Base-by-base conservation (phyloP, 192 early-diverging fungal genomes). In the Backusella westeae region DNA sequence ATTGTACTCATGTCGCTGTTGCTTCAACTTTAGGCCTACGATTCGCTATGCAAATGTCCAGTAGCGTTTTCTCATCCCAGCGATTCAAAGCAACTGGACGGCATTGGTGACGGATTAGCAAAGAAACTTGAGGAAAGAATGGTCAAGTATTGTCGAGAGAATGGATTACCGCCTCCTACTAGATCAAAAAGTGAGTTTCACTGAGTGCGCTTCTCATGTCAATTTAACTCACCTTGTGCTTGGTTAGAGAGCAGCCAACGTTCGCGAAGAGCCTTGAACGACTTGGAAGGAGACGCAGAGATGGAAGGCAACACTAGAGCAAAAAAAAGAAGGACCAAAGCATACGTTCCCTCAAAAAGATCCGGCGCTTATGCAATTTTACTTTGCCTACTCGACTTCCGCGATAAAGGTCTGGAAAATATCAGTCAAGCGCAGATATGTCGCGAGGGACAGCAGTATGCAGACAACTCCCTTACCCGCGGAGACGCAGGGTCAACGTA, bases 281-380 rank as follows among this genome's bases (percentile, higher is more conserved):
- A 71, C 23, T 23, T 56, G 12, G 15, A 70, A 21, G 46, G 23
- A 17, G 71, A 17, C 17, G 68, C 67, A 4, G 80, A 79, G 10
- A 17, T 34, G n/a, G 19, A 32, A 7, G n/a, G 23, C 26, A 42
- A 23, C 7, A 12, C 46, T 68, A 19, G 15, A 65, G 0, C 39
- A 67, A 59, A 52, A 34, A 34, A 44, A 49, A 69, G 42, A 29
- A 10, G 41, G 21, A 87, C 42, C 19, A 4, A 81, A 71, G 42
- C 79, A 3, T 98, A 98, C 76, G 85, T 96, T 32, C 96, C 96
- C 32, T 72, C 84, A 38, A 92, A 90, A 73, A 87, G 95, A 3
- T 91, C 93, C 0, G 95, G 93, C 4, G 88, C 90, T 4, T 98
- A 95, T 81, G 94, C 90, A 4, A 90, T 98, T 38, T 81, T 98